Evolutionary conservation across 164 flowering plant species (phyloP).

Genomic region (Chloranthus sessilifolius): DNA sequence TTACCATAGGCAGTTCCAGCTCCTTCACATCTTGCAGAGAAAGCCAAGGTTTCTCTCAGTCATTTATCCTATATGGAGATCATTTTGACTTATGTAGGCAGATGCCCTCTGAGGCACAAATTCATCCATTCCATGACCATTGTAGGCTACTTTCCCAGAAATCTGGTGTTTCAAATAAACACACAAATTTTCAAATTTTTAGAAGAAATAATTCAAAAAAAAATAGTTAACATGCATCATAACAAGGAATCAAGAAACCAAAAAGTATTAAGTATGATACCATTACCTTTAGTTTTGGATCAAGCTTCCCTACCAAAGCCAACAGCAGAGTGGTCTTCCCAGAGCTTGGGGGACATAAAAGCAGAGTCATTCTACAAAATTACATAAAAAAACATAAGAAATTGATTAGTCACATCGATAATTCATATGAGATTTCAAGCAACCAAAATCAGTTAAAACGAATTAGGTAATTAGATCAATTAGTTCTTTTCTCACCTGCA

Average conservation of each 20-base stretch:
- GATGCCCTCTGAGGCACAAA: conserved; percentile 66
- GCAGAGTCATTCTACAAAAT: too few species aligned
- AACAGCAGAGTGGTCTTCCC: conserved; percentile 28
- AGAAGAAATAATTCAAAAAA: background rate
- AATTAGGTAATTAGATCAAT: background rate
- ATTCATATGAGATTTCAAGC: background rate
- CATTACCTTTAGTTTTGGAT: conserved; percentile 34
- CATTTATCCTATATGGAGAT: conserved; percentile 57
- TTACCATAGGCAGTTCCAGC: conserved; percentile 51
- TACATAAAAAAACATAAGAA: too few species aligned
- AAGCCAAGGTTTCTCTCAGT: conserved; percentile 51
- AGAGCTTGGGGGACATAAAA: conserved; percentile 31
- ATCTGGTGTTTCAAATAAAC: conserved; percentile 20
- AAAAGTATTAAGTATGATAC: background rate
- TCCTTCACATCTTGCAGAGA: conserved; percentile 64
- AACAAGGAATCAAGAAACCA: too few species aligned
- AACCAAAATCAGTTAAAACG: background rate
- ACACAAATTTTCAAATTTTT: background rate
- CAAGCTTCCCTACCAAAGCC: conserved; percentile 43
- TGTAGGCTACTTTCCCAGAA: conserved; percentile 58
- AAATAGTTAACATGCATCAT: background rate
- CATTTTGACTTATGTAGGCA: conserved; percentile 61
- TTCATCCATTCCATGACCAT: conserved; percentile 64
- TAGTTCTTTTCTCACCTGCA: conserved; percentile 19
- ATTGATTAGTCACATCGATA: too few species aligned